Base-by-base conservation (phyloP, 805 yeast genomes). In the Spencermartinsiella europaea region DNA sequence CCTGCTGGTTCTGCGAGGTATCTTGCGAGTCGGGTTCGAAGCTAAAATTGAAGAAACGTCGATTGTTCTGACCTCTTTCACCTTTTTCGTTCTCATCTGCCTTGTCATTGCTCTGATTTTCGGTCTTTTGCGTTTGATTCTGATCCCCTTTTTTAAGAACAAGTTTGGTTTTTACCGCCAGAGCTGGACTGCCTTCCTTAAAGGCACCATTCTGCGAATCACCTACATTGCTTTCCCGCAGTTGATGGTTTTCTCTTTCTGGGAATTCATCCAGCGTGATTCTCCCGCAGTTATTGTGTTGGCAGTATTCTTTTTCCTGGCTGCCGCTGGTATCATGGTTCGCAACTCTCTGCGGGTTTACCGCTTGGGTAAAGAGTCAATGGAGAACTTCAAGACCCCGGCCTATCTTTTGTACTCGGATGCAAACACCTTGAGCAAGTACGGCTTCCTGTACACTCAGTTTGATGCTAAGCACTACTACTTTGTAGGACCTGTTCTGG, bases 361-460 rank as follows among this genome's bases (percentile, higher is more conserved):
- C 46, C 55, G 63, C 35, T 79, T 79, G 62, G 97, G 95, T 31
- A 71, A 67, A 47, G 61, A 63, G 46, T 88, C 96, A 0, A 68
- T 80, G 38, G 59, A 63, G 22, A 65, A 72, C 42, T 81, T 77
- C 61, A 79, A 82, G 42, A 89, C 91, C 55, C 90, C 96, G 0
- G 96, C 96, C 16, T 95, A 91, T 40, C 66, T 87, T 48, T 70
- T 90, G 45, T 90, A 88, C 59, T 95, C 96, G 49, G 85, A 90
- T 59, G 72, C 80, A 39, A 67, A 69, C 22, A 74, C 87, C 28
- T 74, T 89, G 61, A 77, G 81, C 69, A 83, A 83, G 61, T 89
- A 83, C 61, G 96, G 96, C 0, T 90, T 83, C 67, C 78, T 89
- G 59, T 90, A 89, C 68, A 85, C 95, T 14, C 88, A 87, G 89